Conservation (phyloP, 2,329 filamentous ascomycete genomes). For the Clarireedia sp. region DNA sequence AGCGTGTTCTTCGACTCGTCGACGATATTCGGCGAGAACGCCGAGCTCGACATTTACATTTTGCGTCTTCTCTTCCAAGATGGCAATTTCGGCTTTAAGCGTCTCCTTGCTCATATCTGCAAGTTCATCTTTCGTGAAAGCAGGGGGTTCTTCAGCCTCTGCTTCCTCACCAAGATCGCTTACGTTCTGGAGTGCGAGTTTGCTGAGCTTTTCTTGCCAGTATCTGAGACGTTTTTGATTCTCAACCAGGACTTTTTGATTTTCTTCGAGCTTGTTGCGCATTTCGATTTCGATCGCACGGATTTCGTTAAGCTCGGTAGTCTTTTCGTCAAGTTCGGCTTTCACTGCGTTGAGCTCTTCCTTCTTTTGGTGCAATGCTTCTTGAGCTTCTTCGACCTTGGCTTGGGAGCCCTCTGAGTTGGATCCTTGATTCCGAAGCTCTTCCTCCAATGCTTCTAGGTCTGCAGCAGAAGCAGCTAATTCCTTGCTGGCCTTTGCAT, state of each 20-base stretch:
- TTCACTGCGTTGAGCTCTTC: constrained; percentile 74
- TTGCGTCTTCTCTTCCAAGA: constrained; percentile 67
- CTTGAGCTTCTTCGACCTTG: constrained; percentile 74
- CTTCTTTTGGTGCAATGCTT: constrained; percentile 69
- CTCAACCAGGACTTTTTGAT: constrained; percentile 78
- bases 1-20: constrained; percentile 74
- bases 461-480: constrained; percentile 64
- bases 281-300: constrained; percentile 92
- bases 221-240: constrained; percentile 78
- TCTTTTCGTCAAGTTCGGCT: constrained; percentile 78
- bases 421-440: constrained; percentile 68
- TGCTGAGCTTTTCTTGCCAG: constrained; percentile 84
- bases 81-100: constrained; percentile 57
- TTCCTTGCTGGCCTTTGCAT: constrained; percentile 71
- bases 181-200: constrained; percentile 75
- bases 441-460: constrained; percentile 67
- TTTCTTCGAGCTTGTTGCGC: constrained; percentile 95
- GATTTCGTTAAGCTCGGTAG: constrained; percentile 77
- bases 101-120: constrained; percentile 57
- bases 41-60: constrained; percentile 82
- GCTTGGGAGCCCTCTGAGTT: constrained; percentile 65
- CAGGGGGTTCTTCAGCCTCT: constrained; percentile 56
- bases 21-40: constrained; percentile 82
- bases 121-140: constrained; percentile 66
- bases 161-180: constrained; percentile 56